phyloP scores from a whole-genome alignment of 83 land plant species.

The Picea abies region DNA sequence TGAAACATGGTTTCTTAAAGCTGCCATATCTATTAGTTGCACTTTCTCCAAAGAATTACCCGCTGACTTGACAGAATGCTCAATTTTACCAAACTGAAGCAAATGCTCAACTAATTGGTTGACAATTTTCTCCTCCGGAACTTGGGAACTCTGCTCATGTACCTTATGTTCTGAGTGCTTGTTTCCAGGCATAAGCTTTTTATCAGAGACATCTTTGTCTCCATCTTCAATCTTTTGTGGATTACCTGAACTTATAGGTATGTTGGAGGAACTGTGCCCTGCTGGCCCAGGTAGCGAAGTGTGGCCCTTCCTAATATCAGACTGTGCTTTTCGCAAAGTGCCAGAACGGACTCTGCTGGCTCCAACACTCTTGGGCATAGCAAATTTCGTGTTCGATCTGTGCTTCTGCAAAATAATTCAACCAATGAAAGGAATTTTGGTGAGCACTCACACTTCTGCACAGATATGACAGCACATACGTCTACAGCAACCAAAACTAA shows the following conservation, averaged over 20 bases:
- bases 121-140: neutral
- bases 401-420: constrained; percentile 18
- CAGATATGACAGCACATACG: neutral
- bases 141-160: neutral
- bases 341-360: constrained; percentile 7
- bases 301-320: neutral
- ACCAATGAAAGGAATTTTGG: neutral
- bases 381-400: constrained; percentile 19
- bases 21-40: neutral
- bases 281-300: constrained; percentile 8
- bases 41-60: constrained; percentile 6
- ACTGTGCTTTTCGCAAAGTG: neutral
- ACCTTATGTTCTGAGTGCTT: neutral
- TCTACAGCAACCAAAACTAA: neutral
- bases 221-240: neutral
- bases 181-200: neutral
- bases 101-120: constrained; percentile 5
- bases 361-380: constrained; percentile 4
- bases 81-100: constrained; percentile 12
- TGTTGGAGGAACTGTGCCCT: neutral
- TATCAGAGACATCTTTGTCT: neutral
- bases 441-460: neutral
- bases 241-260: neutral
- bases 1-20: neutral
- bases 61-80: neutral